Base-by-base conservation (phyloP, 2,329 filamentous ascomycete species). In the Exophiala oligosperma region DNA sequence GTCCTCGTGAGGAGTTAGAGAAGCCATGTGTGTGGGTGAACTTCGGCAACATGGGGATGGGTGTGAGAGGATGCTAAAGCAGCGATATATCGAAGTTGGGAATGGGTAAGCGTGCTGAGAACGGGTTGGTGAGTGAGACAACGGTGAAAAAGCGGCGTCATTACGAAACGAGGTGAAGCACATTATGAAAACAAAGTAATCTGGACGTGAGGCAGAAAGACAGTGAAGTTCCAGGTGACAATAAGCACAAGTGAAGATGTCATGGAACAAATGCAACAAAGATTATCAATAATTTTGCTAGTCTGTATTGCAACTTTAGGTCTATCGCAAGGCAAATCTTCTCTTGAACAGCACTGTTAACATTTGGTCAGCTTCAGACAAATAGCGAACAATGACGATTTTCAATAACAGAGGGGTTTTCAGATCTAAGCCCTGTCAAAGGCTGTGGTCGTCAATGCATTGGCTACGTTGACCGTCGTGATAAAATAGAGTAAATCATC, bases 391-490 rank as follows among this genome's bases (percentile, higher is more conserved):
- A 38, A 37, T 14, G 24, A 43, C 28, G 7, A 40, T 28, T 9
- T 21, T 35, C 41, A 23, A 56, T 7, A 50, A 57, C 14, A 12
- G 28, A n/a, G 32, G 38, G 21, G 55, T 17, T 43, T 49, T 76
- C 74, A 77, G 74, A 73, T 71, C 64, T 67, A 68, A 67, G 86
- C 87, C 87, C 79, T 86, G 87, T 90, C 87, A 90, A 79, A 85
- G 87, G 87, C 86, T 67, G 77, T 78, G 86, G 79, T 91, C 88
- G 90, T 90, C 88, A 91, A 88, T 77, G 82, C 84, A 75, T 78
- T 83, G 79, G 83, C 85, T 91, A 90, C 88, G 88, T 88, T 88
- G 88, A 91, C 88, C 88, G 88, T 91, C 88, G 88, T 91, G 88
- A 90, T 86, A 84, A 35, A 81, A 55, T 71, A 69, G 66, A 71